Evolutionary conservation across 169 alveolate species (phyloP), one percentile per base, ranked within the genome.

Genomic region (Eimeria acervulina): DNA sequence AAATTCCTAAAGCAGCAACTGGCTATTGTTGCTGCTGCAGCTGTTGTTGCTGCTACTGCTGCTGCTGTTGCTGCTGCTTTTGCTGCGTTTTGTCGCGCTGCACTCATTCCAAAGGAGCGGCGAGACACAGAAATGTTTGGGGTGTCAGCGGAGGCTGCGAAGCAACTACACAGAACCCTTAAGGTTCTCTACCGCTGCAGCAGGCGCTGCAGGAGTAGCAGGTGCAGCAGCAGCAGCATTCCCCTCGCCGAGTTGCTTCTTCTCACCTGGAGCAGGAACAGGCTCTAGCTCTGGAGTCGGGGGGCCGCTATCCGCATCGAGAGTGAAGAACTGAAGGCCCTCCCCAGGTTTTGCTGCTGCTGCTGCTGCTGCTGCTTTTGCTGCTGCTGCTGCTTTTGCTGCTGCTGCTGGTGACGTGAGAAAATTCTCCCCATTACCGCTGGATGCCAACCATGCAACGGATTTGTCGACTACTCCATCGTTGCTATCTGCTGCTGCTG

Each of bases 291-390:
- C 90, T 15, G 90, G 90, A 6, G 90, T 80, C 7, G 90, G 90
- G 68, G 90, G 90, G 63, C 90, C 70, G 90, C 90, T 80, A 61
- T 80, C 90, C 7, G 70, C 90, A 33, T 80, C 90, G 3, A 80
- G 68, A 19, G 13, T 80, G 42, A 80, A 80, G 5, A 80, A 40
- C 90, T 80, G 70, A 1, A 80, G 59, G 59, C 59, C 59, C 15
- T 51, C 8, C 8, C 38, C 90, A 7, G 38, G 38, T 3, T 80
- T 61, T 47, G 38, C 72, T 8, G 63, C 68, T 44, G 90, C 90
- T 23, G 63, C 90, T 8, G 68, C 42, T 80, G 90, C 90, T 26
- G 68, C 70, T 44, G 90, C 70, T 26, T 68, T 59, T 38, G 38
- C 70, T 10, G 90, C 31, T 23, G 90, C 33, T 6, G 68, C 26